Base-by-base conservation (phyloP, 2,329 filamentous ascomycete species). In the Penicillium sp. region DNA sequence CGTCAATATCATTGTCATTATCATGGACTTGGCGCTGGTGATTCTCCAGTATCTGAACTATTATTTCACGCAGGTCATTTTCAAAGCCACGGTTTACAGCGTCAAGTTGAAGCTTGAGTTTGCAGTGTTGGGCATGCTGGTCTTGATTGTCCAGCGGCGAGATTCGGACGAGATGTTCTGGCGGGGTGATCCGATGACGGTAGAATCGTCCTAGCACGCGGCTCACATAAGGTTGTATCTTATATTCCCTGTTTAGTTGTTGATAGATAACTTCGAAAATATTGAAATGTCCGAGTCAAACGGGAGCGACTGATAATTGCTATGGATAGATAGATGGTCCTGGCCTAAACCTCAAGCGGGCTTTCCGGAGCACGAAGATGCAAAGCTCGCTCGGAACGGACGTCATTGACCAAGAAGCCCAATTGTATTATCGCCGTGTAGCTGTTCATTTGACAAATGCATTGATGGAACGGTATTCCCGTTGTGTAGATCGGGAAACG, bases 71-170 rank as follows among this genome's bases (percentile, higher is more conserved):
- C 49, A 58, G 12, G 55, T 58, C 22, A 50, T 56, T 7, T 50
- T 56, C 37, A 56, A 56, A 25, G 54, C 54, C 11, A 42, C 54
- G 2, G 54, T 56, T 14, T 56, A 56, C 43, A 56, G 54, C n/a
- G 25, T 56, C 22, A 56, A 56, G 47, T 28, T 56, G 22, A 56
- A 56, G 25, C 38, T 56, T 38, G 54, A 56, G 5, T 56, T 56
- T 51, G 54, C 54, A 3, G 54, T 56, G 22, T 39, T 56, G 45
- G 54, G 54, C 15, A 51, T 51, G 54, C 42, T 56, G 22, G 54
- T 56, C 5, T 42, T 45, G 12, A 34, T 56, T 34, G 45, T 56
- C 11, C 54, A 37, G 35, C n/a, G 35, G 17, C 45, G 25, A 20
- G 42, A 45, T 28, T 45, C 42, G 22, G 42, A 25, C 10, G 42